Conservation (phyloP, 306 rosid genomes). For the Abrus precatorius region DNA sequence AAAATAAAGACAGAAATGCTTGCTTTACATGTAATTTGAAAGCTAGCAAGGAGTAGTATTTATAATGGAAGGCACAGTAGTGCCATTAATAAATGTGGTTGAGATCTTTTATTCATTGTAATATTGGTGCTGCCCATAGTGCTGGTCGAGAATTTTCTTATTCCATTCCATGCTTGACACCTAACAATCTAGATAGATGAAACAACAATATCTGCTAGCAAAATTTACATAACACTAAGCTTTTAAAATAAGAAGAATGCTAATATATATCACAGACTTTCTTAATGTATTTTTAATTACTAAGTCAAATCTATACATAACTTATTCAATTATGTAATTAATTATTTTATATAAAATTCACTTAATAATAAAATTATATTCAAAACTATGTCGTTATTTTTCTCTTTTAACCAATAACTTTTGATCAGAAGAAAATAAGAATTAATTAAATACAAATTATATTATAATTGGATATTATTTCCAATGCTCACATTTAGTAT, state of each 20-base stretch:
- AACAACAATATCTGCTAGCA: constrained; percentile 13
- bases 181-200: neutral
- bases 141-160: neutral
- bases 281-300: neutral
- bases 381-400: neutral
- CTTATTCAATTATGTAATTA: neutral
- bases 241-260: neutral
- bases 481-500: no score
- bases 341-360: neutral
- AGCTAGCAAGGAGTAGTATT: constrained; percentile 41
- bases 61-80: constrained; percentile 51
- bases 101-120: constrained; percentile 46
- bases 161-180: neutral
- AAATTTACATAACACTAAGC: neutral
- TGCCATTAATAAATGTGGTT: constrained; percentile 58
- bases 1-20: neutral
- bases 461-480: no score
- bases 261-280: neutral
- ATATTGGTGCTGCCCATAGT: constrained; percentile 41
- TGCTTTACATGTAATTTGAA: constrained; percentile 15
- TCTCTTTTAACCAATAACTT: constrained; percentile 1
- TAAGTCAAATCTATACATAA: neutral
- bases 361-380: neutral
- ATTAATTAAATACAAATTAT: no score
- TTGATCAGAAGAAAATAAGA: no score